Percentiles rank a stretch among this genome's conserved stretches.
Conservation (phyloP, 139 green algal genomes). For the Auxenochlorella protothecoides region DNA sequence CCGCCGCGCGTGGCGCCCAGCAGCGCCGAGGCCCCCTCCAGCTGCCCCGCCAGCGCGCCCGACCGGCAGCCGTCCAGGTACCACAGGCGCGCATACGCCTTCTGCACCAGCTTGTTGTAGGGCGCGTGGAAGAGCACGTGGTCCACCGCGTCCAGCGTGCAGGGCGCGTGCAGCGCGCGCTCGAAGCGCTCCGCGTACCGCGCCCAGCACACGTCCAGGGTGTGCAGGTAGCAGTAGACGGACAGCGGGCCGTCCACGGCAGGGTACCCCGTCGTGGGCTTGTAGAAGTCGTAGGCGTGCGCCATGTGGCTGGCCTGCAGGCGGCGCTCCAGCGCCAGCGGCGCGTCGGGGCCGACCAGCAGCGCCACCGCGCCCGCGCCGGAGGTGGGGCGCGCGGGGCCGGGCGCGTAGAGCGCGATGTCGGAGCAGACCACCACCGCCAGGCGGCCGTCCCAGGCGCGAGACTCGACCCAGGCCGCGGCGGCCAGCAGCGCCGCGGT, state of each 20-base stretch:
- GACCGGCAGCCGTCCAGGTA: conserved; percentile 38
- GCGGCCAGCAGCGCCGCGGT: conserved; percentile 71
- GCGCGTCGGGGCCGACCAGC: conserved; percentile 71
- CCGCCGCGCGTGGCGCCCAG: background rate
- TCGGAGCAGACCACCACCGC: conserved; percentile 74
- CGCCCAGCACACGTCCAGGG: conserved; percentile 42
- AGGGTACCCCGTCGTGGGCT: conserved; percentile 61
- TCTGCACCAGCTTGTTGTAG: conserved; percentile 72
- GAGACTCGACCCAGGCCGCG: conserved; percentile 55
- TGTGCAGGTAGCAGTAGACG: conserved; percentile 44
- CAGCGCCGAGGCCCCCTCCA: background rate
- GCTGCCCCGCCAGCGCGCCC: conserved; percentile 1
- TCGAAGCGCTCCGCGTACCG: background rate
- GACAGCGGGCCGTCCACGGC: conserved; percentile 48
- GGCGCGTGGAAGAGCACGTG: conserved; percentile 57
- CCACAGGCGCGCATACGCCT: conserved; percentile 50
- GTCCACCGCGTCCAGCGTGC: conserved; percentile 19
- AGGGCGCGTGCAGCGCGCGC: background rate
- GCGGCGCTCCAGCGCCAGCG: conserved; percentile 55
- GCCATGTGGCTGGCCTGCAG: conserved; percentile 41
- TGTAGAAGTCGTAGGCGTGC: conserved; percentile 77
- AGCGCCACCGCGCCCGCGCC: conserved; percentile 73
- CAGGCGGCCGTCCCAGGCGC: conserved; percentile 60
- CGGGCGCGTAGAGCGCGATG: conserved; percentile 50
- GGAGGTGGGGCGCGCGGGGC: conserved; percentile 48